Base-by-base conservation (phyloP, 176 grass and related monocot species). In the Oryza meridionalis region DNA sequence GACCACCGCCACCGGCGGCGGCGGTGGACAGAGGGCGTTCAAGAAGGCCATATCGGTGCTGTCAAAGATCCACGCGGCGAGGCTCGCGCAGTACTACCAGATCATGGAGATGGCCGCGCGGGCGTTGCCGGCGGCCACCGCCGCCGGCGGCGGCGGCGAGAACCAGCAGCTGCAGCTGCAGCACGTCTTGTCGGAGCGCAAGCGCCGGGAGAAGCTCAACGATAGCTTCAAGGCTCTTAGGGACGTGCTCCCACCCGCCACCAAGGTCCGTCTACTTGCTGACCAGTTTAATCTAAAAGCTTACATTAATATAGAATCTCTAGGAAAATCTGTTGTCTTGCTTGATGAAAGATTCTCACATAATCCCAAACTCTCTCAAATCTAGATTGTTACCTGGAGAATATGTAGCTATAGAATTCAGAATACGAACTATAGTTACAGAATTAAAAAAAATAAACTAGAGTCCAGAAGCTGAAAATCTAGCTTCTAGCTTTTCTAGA, bases 151-250 rank as follows among this genome's bases (percentile, higher is more conserved):
- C 53, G 0, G 6, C 70, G 29, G 71, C 70, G 27, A 22, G 21
- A n/a, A 10, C 58, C 58, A 62, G 21, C 58, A 24, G 58, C 58
- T 24, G 21, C 70, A 91, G 81, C 59, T 72, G 43, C 84, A 81
- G 70, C 85, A 91, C 44, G 76, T 87, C 35, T 27, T 91, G 38
- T 84, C 76, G 7, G 89, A 91, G 75, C 89, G 89, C 42, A 87
- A 70, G 85, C 84, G 89, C 11, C 81, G 85, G 0, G 77, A 84
- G 65, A 91, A 81, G 65, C 85, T 91, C 50, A 87, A 91, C 17
- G 76, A 81, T 13, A 87, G 75, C 77, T 91, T 91, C 58, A 77
- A 81, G 40, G 77, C 50, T 12, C 89, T 91, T 19, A 77, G n/a
- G 53, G 55, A 73, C 40, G 76, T 84, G 11, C 85, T 87, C 22